Conservation (phyloP, 2,329 filamentous ascomycete species). For the Neurospora crassa region DNA sequence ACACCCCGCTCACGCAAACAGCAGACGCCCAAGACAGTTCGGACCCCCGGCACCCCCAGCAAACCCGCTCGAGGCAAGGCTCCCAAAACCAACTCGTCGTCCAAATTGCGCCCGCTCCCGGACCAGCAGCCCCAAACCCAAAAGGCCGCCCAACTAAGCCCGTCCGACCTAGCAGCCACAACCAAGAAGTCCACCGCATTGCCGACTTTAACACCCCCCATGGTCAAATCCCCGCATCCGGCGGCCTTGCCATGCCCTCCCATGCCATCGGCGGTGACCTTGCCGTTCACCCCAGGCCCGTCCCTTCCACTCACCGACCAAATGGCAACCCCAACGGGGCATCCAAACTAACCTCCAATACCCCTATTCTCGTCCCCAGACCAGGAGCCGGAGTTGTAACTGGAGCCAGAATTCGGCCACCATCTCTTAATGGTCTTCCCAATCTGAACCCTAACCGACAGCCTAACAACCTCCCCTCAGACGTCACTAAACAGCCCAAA, state of each 20-base stretch:
- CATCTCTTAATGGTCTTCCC: not conserved
- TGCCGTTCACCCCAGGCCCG: not conserved
- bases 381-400: not conserved
- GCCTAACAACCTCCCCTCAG: not conserved
- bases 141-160: not conserved
- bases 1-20: constrained; percentile 13
- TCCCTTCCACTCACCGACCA: not conserved
- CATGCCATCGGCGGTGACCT: not conserved
- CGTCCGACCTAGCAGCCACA: not conserved
- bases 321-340: not conserved
- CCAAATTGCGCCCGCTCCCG: constrained; percentile 2
- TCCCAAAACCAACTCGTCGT: not conserved
- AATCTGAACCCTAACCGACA: not conserved
- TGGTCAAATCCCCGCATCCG: not conserved
- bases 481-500: not conserved
- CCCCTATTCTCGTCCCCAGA: not conserved
- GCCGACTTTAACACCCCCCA: not conserved
- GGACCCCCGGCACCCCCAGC: constrained; percentile 2
- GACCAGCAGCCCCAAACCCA: not conserved
- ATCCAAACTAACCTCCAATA: not conserved
- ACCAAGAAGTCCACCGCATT: not conserved
- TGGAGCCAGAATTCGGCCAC: not conserved
- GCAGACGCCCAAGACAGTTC: constrained; percentile 3
- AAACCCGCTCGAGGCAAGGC: constrained; percentile 1
- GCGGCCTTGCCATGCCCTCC: not conserved